Evolutionary conservation across 2,329 filamentous ascomycete species (phyloP).

Genomic region (Zymoseptoria passerinii): DNA sequence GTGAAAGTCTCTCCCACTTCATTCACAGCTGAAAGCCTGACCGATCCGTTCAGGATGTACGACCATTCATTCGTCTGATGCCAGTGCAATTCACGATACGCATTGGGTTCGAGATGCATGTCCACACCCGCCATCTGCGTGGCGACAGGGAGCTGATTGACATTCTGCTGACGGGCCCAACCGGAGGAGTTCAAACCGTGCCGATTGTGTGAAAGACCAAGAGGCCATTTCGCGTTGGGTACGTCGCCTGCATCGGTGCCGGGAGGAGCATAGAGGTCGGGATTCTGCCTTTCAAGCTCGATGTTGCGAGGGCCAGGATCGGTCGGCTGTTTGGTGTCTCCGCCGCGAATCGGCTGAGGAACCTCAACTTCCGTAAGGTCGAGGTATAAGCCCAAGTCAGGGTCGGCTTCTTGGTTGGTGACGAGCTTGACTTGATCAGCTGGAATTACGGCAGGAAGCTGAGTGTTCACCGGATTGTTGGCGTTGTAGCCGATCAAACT

Average conservation of each 20-base stretch:
- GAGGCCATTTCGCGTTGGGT: constrained; percentile 33
- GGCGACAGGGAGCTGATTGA: constrained; percentile 32
- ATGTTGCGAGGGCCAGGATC: constrained; percentile 32
- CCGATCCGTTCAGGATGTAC: constrained; percentile 25
- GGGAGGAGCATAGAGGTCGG: constrained; percentile 33
- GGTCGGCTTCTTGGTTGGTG: constrained; percentile 30
- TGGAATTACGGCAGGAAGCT: constrained; percentile 28
- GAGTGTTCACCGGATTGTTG: constrained; percentile 25
- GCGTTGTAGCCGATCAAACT: constrained; percentile 29
- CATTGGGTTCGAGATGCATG: constrained; percentile 30
- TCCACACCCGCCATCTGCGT: constrained; percentile 38
- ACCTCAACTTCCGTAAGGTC: constrained; percentile 33
- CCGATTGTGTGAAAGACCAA: constrained; percentile 32
- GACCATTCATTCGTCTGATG: constrained; percentile 29
- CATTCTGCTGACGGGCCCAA: constrained; percentile 36
- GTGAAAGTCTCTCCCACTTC: constrained; percentile 26
- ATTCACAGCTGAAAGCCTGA: constrained; percentile 25
- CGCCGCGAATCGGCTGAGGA: constrained; percentile 35
- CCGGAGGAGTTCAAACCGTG: constrained; percentile 34
- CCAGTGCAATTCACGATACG: constrained; percentile 31
- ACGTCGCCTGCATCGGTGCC: constrained; percentile 34
- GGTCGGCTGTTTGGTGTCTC: constrained; percentile 28
- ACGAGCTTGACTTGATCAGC: constrained; percentile 31
- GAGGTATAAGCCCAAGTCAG: constrained; percentile 33
- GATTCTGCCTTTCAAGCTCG: constrained; percentile 33